Percentiles rank a stretch among this genome's conserved stretches.
Conservation (phyloP, 495 filamentous ascomycete genomes). For the Xylaria cubensis region DNA sequence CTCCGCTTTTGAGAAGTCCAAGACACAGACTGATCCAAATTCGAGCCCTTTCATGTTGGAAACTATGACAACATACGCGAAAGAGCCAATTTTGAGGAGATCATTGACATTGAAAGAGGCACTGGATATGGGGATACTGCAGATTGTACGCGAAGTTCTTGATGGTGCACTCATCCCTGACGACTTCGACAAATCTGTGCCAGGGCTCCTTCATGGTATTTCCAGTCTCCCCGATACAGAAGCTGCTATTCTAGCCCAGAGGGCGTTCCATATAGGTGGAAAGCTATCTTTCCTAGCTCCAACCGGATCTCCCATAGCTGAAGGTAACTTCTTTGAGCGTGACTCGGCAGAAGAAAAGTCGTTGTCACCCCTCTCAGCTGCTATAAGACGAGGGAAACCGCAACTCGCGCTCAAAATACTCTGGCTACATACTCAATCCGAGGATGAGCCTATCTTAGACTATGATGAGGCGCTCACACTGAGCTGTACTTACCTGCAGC, state of each 20-base stretch:
- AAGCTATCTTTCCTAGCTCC: neutral
- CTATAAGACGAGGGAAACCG: neutral
- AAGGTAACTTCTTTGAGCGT: neutral
- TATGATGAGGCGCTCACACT: neutral
- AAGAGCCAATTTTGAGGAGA: neutral
- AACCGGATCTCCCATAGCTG: neutral
- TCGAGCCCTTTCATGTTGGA: neutral
- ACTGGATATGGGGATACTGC: neutral
- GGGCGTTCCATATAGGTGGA: neutral
- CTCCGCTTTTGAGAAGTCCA: neutral
- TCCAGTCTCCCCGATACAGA: neutral
- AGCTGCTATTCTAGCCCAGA: neutral
- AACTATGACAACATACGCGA: neutral
- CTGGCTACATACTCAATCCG: neutral
- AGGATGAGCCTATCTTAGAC: slow-evolving; percentile 1
- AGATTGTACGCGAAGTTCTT: neutral
- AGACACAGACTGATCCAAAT: neutral
- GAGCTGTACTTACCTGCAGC: neutral
- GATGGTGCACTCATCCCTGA: neutral
- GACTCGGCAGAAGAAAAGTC: neutral
- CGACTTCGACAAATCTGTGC: neutral
- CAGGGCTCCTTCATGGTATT: neutral
- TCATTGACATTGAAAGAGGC: neutral
- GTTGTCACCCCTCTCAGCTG: neutral
- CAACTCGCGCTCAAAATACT: neutral